A percentile compares a stretch with the other conserved stretches of the same genome.
Conservation (phyloP, 106 monocot genomes). For the Iris macrosiphon region DNA sequence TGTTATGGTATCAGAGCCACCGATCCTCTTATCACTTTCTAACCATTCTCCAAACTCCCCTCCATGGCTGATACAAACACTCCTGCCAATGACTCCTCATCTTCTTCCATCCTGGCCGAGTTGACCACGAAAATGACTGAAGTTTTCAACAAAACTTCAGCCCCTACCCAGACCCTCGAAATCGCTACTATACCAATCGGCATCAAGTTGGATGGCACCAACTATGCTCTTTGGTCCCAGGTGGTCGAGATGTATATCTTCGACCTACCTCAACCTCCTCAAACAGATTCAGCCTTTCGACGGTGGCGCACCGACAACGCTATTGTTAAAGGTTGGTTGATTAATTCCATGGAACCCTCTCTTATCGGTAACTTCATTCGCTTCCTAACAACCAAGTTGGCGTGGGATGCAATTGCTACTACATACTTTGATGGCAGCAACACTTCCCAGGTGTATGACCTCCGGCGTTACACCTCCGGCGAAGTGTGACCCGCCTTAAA, state of each 20-base stretch:
- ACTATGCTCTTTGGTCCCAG: conserved; percentile 16
- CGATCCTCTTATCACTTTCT: too few relatives aligned
- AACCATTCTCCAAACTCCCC: too few relatives aligned
- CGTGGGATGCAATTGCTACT: neutral
- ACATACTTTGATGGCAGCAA: conserved; percentile 2
- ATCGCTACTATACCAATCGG: neutral
- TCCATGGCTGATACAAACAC: too few relatives aligned
- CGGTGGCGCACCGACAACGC: conserved; percentile 5
- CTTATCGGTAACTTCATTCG: neutral
- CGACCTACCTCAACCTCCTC: neutral
- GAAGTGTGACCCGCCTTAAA: too few relatives aligned
- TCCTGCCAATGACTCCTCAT: too few relatives aligned
- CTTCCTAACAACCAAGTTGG: neutral
- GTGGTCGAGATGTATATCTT: conserved; percentile 27
- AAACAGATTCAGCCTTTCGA: neutral
- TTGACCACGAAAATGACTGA: too few relatives aligned
- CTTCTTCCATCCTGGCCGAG: too few relatives aligned
- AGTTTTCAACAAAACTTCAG: too few relatives aligned
- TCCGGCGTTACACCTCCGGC: too few relatives aligned
- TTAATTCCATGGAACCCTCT: neutral
- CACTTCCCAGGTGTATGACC: too few relatives aligned
- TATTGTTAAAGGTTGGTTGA: conserved; percentile 19
- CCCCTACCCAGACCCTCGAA: too few relatives aligned
- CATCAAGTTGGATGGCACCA: conserved; percentile 15
- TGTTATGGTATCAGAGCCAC: too few relatives aligned